These are phyloP conservation scores for Trichophyton verrucosum DNA, from an alignment of 2,329 filamentous ascomycete genomes.

Conservation along the genomic window DNA sequence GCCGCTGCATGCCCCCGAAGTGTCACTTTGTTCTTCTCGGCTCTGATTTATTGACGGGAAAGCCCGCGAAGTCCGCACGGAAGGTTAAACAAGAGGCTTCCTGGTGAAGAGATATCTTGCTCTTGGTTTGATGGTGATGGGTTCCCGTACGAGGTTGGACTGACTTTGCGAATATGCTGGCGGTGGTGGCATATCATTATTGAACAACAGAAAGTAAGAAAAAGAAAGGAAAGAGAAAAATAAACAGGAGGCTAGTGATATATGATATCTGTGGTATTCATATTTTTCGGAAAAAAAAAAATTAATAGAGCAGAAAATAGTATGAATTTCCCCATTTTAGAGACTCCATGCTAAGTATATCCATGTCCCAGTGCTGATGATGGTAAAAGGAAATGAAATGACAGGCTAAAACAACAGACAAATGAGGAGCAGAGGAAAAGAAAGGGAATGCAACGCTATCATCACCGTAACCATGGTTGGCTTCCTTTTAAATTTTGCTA, in stretches of 20 bases:
- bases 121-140: neutral
- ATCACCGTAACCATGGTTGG: neutral
- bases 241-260: neutral
- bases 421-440: neutral
- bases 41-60: neutral
- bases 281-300: neutral
- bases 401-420: neutral
- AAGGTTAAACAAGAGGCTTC: neutral
- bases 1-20: neutral
- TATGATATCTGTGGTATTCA: neutral
- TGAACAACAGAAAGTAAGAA: neutral
- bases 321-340: neutral
- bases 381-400: neutral
- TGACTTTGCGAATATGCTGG: neutral
- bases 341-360: conserved; percentile 1
- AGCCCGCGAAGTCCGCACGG: neutral
- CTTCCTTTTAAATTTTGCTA: conserved; percentile 1
- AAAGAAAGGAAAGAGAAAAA: neutral
- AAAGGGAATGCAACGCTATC: neutral
- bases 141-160: neutral
- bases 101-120: neutral
- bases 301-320: neutral
- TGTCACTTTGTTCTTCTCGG: neutral
- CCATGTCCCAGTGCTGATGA: neutral
- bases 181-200: neutral